A percentile compares a stretch with the other conserved stretches of the same genome.
These are phyloP conservation scores for Pseudocercospora macadamiae DNA, from an alignment of 2,329 filamentous ascomycete genomes.

Conservation along the genomic window DNA sequence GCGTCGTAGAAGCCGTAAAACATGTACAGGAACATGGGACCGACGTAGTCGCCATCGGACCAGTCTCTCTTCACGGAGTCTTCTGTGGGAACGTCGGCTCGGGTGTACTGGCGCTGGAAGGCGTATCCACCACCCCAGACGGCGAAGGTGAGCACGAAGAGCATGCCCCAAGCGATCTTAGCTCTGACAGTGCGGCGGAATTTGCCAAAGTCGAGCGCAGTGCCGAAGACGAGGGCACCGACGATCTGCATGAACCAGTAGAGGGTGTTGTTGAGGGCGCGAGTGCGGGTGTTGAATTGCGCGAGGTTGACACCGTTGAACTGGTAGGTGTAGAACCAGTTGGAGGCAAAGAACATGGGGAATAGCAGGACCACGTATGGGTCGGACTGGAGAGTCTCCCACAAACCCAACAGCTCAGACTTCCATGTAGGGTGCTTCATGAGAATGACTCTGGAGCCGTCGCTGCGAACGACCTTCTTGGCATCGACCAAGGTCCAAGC, in stretches of 20 bases:
- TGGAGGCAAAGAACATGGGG: constrained; percentile 79
- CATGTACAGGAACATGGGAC: constrained; percentile 85
- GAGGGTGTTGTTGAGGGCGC: constrained; percentile 75
- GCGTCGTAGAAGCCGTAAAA: constrained; percentile 91
- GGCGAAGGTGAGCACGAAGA: constrained; percentile 72
- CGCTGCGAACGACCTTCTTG: constrained; percentile 70
- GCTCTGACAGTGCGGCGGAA: constrained; percentile 70
- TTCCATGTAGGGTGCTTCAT: constrained; percentile 91
- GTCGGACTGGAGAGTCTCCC: constrained; percentile 70
- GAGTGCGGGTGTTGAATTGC: constrained; percentile 73
- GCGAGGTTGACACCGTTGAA: constrained; percentile 73
- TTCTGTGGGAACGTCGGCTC: constrained; percentile 34
- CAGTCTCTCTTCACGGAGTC: constrained; percentile 61
- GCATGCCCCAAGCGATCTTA: constrained; percentile 61
- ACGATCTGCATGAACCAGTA: constrained; percentile 78
- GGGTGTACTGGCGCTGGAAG: constrained; percentile 67
- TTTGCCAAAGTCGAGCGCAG: constrained; percentile 63
- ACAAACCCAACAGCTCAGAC: constrained; percentile 75
- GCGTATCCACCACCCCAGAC: constrained; percentile 84
- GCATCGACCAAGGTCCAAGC: constrained; percentile 73
- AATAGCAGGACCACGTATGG: constrained; percentile 76
- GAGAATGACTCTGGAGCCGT: constrained; percentile 77
- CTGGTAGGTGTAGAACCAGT: constrained; percentile 81
- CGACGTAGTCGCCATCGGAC: constrained; percentile 68
- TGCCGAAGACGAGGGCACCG: constrained; percentile 73